These are phyloP conservation scores for Monosporascus ibericus DNA, from an alignment of 2,329 filamentous ascomycete species.

Conservation along the genomic window DNA sequence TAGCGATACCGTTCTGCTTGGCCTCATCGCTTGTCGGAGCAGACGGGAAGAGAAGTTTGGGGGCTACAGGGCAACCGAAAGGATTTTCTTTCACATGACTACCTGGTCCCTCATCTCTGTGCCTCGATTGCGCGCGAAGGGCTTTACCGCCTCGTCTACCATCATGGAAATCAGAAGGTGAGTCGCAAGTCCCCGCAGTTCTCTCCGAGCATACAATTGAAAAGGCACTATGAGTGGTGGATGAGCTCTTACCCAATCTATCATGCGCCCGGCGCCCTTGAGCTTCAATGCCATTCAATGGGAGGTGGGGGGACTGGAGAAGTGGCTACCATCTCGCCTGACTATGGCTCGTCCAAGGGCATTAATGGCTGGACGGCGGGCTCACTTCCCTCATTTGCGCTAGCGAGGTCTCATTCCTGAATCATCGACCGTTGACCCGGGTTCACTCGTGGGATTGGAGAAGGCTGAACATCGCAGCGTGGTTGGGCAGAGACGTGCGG, in stretches of 20 bases:
- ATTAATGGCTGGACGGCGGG: slow-evolving; percentile 10
- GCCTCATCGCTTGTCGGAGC: slow-evolving; percentile 22
- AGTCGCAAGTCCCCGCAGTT: background rate
- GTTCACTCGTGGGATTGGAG: slow-evolving; percentile 3
- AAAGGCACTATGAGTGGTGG: background rate
- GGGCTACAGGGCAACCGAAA: slow-evolving; percentile 1
- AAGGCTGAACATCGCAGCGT: slow-evolving; percentile 16
- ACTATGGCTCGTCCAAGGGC: slow-evolving; percentile 1
- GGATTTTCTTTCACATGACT: background rate
- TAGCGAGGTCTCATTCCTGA: slow-evolving; percentile 4
- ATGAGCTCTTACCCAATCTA: background rate
- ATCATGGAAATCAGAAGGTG: background rate
- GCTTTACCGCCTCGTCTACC: background rate
- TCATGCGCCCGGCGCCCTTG: background rate
- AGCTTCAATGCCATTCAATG: background rate
- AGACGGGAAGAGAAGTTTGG: slow-evolving; percentile 6
- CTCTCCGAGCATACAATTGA: background rate
- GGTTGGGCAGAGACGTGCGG: slow-evolving; percentile 23
- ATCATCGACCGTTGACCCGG: slow-evolving; percentile 5
- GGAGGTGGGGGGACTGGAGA: slow-evolving; percentile 5
- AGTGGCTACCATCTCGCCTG: slow-evolving; percentile 11
- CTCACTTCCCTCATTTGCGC: slow-evolving; percentile 1
- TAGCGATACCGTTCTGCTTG: slow-evolving; percentile 3
- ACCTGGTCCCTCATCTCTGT: background rate
- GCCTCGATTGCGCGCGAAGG: background rate